Evolutionary conservation across 2,329 filamentous ascomycete genomes (phyloP), one percentile per base, ranked within the genome.

Genomic region (Simplicillium sp.): DNA sequence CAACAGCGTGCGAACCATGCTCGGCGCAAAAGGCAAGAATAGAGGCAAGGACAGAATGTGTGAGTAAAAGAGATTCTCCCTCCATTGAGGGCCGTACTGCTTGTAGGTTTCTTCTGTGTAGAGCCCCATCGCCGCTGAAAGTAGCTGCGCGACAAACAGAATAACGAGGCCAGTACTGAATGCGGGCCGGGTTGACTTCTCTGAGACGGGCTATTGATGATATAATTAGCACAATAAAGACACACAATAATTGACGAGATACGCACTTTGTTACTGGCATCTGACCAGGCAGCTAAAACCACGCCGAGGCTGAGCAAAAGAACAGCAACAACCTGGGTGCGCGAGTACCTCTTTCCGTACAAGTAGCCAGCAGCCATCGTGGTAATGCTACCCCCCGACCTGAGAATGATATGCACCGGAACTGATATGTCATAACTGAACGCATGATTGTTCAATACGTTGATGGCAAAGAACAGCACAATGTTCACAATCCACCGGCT

Each of bases 361-460:
- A 94, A 51, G 54, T 82, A 88, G 3, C 92, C 92, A n/a, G 90
- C 87, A 13, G 82, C 64, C 78, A 98, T 94, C 8, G 92, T 97
- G 4, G 89, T 94, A 46, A 97, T 94, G 53, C 89, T 95, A 13
- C 92, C 92, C 38, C 90, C 94, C 37, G 89, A 96, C 40, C 92
- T 80, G 25, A 98, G 71, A 50, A 98, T 97, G 53, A 98, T 98
- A 57, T 98, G 92, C 37, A 98, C 80, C 2, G 92, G 92, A 0
- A 98, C 87, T 7, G 88, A 95, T 42, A 98, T 97, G 52, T 88
- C 82, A 65, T 96, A 98, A 47, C 87, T 89, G 61, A 98, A 98
- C 7, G 90, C 92, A 70, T 90, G 90, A 54, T 98, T 98, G 65
- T 98, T 98, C 56, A 98, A 67, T 43, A 97, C 79, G 54, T 97